Conservation (phyloP, 805 yeast species). For the Barnettozyma populi region DNA sequence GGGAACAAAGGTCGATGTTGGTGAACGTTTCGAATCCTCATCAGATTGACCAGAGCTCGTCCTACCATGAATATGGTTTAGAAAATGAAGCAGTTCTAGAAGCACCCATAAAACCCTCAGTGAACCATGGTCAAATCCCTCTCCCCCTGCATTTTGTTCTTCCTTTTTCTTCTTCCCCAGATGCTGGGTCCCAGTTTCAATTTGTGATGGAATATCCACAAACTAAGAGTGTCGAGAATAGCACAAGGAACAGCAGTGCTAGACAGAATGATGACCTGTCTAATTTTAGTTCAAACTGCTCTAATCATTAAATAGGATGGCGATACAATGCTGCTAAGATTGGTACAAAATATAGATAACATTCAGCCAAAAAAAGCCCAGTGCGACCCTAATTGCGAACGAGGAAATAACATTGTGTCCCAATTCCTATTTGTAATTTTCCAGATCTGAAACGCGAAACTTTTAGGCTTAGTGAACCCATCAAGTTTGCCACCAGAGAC, state of each 20-base stretch:
- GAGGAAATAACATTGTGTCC: no score
- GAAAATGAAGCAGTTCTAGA: background rate
- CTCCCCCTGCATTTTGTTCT: background rate
- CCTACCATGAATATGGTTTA: background rate
- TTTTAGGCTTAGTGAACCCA: background rate
- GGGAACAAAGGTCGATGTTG: no score
- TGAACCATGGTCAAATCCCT: background rate
- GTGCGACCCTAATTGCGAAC: background rate
- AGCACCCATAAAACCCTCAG: background rate
- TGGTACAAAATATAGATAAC: no score
- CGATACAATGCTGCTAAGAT: no score
- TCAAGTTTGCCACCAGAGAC: background rate
- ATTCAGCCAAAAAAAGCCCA: no score
- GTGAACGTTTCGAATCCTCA: no score
- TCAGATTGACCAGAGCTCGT: background rate
- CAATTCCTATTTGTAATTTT: no score
- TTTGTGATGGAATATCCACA: background rate
- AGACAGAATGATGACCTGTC: no score
- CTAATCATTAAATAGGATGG: no score
- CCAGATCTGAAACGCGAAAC: background rate
- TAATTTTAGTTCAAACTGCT: no score
- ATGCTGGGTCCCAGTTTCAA: background rate
- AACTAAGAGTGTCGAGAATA: no score
- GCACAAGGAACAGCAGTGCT: background rate
- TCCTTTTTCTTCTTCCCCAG: no score